Conservation (phyloP, 768 basidiomycete genomes). For the Suillus lakei region DNA sequence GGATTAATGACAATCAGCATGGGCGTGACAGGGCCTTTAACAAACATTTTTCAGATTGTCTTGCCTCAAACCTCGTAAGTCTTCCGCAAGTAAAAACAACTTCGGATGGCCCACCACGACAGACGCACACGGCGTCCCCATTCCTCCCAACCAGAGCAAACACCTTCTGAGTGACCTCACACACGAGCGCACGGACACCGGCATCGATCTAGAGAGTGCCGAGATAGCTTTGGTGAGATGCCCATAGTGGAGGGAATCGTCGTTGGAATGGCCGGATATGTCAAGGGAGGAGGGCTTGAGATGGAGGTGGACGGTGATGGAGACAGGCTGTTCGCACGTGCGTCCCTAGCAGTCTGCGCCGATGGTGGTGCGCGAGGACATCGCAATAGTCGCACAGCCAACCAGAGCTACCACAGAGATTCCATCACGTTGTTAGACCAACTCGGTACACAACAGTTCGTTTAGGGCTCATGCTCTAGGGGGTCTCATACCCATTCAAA, state of each 20-base stretch:
- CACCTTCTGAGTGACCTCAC: slow-evolving; percentile 40
- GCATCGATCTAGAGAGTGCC: neutral
- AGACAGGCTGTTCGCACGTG: slow-evolving; percentile 53
- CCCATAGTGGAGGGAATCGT: slow-evolving; percentile 46
- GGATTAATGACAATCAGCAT: slow-evolving; percentile 75
- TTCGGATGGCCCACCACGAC: slow-evolving; percentile 49
- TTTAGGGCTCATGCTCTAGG: no score
- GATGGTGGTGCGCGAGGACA: slow-evolving; percentile 13
- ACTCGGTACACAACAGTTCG: no score
- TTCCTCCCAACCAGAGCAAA: slow-evolving; percentile 44
- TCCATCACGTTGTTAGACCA: no score
- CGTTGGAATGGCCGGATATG: slow-evolving; percentile 50
- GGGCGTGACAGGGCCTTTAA: slow-evolving; percentile 52
- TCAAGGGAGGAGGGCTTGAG: slow-evolving; percentile 47
- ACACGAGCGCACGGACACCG: slow-evolving; percentile 27
- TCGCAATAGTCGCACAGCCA: no score
- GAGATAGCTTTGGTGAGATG: neutral
- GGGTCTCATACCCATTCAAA: no score
- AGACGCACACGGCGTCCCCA: slow-evolving; percentile 46
- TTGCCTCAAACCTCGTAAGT: slow-evolving; percentile 45
- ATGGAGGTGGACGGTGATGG: slow-evolving; percentile 51
- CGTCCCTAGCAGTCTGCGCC: slow-evolving; percentile 59
- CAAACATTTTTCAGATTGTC: slow-evolving; percentile 31
- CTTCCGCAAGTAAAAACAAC: slow-evolving; percentile 53
- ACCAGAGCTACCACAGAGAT: no score